These are phyloP conservation scores for Nicotiana otophora DNA, from an alignment of 257 asterid species.

Conservation along the genomic window DNA sequence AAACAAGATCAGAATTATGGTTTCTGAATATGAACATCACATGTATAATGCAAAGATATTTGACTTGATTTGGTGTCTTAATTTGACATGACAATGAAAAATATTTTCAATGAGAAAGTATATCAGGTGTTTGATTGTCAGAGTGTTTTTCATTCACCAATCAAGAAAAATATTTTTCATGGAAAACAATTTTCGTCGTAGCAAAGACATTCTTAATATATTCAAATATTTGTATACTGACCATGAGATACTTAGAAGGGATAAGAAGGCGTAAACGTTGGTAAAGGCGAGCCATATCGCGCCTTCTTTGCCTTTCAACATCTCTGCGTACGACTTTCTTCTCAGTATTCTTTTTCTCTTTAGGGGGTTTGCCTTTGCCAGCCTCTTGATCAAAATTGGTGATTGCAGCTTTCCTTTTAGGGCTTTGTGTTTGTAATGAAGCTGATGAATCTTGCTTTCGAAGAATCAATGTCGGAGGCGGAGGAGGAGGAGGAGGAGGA, in stretches of 20 bases:
- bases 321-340: constrained; percentile 1
- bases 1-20: neutral
- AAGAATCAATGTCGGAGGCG: neutral
- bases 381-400: neutral
- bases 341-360: neutral
- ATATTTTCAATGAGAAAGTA: no score
- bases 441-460: neutral
- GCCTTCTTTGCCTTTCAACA: constrained; percentile 11
- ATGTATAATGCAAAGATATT: neutral
- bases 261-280: constrained; percentile 5
- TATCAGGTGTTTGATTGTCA: neutral
- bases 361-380: neutral
- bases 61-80: no score
- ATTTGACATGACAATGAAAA: no score
- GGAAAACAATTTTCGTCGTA: neutral
- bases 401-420: neutral
- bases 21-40: neutral
- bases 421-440: neutral
- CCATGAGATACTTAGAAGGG: constrained; percentile 12
- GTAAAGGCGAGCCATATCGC: constrained; percentile 12
- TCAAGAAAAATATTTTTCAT: neutral
- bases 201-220: neutral
- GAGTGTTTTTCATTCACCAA: neutral
- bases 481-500: neutral
- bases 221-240: neutral